Evolutionary conservation across 208 protist genomes (phyloP).

Genomic region (Leishmania lainsoni): DNA sequence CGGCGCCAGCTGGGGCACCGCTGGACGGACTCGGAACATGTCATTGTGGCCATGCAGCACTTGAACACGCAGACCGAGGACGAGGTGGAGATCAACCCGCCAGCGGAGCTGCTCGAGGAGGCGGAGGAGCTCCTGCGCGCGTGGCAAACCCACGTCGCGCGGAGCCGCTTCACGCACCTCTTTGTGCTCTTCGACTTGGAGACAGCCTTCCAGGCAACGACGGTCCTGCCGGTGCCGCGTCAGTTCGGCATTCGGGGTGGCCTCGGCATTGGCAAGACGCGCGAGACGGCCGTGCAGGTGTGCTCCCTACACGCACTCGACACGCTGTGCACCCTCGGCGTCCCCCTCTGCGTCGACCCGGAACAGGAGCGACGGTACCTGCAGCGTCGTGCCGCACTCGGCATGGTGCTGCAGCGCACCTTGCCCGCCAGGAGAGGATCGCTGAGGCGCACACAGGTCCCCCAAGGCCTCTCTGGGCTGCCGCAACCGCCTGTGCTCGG

Average conservation of each 20-base stretch:
- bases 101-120: constrained; percentile 51
- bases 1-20: constrained; percentile 5
- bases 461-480: constrained; percentile 19
- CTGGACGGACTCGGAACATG: constrained; percentile 57
- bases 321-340: constrained; percentile 51
- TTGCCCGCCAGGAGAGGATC: neutral
- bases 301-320: constrained; percentile 78
- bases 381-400: constrained; percentile 39
- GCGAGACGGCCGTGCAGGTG: constrained; percentile 62
- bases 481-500: neutral
- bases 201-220: constrained; percentile 63
- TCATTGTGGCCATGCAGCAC: constrained; percentile 31
- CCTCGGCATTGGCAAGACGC: constrained; percentile 52
- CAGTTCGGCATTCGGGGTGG: constrained; percentile 74
- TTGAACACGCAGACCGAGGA: constrained; percentile 60
- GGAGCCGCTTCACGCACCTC: constrained; percentile 60
- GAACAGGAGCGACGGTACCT: constrained; percentile 52
- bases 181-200: constrained; percentile 78
- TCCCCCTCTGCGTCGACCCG: constrained; percentile 55
- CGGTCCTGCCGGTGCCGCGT: constrained; percentile 65
- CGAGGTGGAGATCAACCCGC: constrained; percentile 70
- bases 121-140: constrained; percentile 43
- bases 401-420: constrained; percentile 26
- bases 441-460: neutral
- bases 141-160: constrained; percentile 70